Evolutionary conservation across 352 stramenopile species (phyloP).

Genomic region (Pythium volutum): DNA sequence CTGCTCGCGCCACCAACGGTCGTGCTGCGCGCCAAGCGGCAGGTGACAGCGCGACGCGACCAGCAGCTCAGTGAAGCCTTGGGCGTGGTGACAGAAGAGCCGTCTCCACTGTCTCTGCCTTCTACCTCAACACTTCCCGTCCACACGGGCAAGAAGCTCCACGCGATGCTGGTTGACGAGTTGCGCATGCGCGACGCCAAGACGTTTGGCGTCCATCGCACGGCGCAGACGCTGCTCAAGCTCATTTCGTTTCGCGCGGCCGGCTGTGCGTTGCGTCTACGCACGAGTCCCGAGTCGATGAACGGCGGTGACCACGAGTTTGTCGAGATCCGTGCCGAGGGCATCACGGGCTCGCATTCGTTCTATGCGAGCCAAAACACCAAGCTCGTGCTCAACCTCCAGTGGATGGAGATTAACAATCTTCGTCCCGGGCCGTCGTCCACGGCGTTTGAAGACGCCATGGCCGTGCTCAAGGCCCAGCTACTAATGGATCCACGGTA

Average conservation of each 20-base stretch:
- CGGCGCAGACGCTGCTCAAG: constrained; percentile 43
- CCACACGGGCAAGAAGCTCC: constrained; percentile 49
- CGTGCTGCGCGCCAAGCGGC: constrained; percentile 25
- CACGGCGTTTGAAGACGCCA: constrained; percentile 72
- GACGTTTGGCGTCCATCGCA: constrained; percentile 35
- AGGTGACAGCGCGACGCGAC: constrained; percentile 18
- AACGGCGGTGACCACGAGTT: constrained; percentile 72
- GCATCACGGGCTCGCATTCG: constrained; percentile 58
- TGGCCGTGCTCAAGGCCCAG: constrained; percentile 66
- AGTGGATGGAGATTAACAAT: constrained; percentile 85
- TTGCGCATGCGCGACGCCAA: constrained; percentile 57
- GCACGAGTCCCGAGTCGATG: constrained; percentile 51
- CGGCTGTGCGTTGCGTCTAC: constrained; percentile 53
- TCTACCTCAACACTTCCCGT: constrained; percentile 16
- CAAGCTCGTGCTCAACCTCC: constrained; percentile 70
- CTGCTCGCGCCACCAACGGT: constrained; percentile 61
- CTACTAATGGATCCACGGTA: constrained; percentile 59
- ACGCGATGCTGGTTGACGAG: constrained; percentile 65
- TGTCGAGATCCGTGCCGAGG: constrained; percentile 61
- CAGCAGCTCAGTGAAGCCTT: constrained; percentile 10
- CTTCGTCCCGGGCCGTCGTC: constrained; percentile 67
- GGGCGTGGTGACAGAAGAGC: constrained; percentile 27
- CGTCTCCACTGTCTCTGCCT: constrained; percentile 29
- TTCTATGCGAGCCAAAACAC: constrained; percentile 72
- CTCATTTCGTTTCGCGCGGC: constrained; percentile 66